Evolutionary conservation across 2,329 filamentous ascomycete genomes (phyloP), one percentile per base, ranked within the genome.

Genomic region (Acephala macrosclerotiorum): DNA sequence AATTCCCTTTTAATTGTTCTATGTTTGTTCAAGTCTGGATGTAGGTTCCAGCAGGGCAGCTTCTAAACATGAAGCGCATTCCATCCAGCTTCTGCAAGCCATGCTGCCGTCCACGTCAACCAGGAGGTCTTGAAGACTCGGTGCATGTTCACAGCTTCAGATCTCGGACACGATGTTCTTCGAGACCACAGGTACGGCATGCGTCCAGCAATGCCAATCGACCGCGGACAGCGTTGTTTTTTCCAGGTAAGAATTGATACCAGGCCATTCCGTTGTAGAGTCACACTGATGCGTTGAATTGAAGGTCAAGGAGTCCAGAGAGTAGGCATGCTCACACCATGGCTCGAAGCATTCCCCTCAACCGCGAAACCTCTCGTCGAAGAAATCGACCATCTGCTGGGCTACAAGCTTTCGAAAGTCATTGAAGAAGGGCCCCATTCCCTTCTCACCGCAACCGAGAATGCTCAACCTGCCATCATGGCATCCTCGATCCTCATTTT

Each of bases 381-480:
- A 70, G 91, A 97, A 79, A 94, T 97, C 77, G 93, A 98, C 80
- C 82, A 88, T 49, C 87, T 87, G 29, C 85, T 97, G 73, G 87
- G 90, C 72, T 89, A 90, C 74, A 89, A 89, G 68, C 85, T 98
- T 64, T 94, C 92, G 45, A 83, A 85, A 29, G 85, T 95, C 66
- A 97, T 97, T 72, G 88, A 90, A 66, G 83, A 92, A 33, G 94
- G 95, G 0, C 92, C 95, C 1, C 92, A 91, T 72, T 88, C 87
- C 63, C 80, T 84, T 60, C 87, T 98, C 63, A 96, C 92, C 47
- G 86, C 88, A 64, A 97, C 95, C 4, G 88, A 91, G 70, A 94
- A 97, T 76, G 92, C 95, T 3, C 95, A 98, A 79, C 95, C 95
- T 1, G 94, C 95, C 73, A 97, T 97, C 78, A 97, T 98, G 93